Conservation (phyloP, 1,284 basidiomycete genomes). For the Sanghuangporus baumii region DNA sequence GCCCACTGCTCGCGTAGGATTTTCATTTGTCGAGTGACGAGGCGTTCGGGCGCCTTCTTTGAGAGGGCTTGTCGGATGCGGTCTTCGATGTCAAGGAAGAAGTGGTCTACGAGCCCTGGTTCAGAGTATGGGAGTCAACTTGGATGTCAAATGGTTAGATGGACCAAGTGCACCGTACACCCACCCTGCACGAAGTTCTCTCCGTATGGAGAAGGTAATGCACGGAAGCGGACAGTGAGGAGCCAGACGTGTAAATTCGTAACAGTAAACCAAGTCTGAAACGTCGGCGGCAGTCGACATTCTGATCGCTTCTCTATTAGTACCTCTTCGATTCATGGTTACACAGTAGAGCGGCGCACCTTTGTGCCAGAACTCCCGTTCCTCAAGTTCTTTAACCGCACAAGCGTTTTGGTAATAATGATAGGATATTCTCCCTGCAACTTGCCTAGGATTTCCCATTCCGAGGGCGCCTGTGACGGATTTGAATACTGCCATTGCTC, state of each 20-base stretch:
- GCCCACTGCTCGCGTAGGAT: slow-evolving; percentile 91
- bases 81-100: slow-evolving; percentile 93
- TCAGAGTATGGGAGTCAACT: not conserved
- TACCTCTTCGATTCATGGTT: not conserved
- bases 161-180: slow-evolving; percentile 40
- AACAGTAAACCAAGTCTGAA: slow-evolving; percentile 97
- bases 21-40: slow-evolving; percentile 89
- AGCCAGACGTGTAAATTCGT: slow-evolving; percentile 94
- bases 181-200: slow-evolving; percentile 59
- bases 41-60: slow-evolving; percentile 58
- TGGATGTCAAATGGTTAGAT: not conserved
- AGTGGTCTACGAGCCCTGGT: slow-evolving; percentile 78
- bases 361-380: slow-evolving; percentile 59
- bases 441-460: slow-evolving; percentile 55
- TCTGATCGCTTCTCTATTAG: slow-evolving; percentile 40
- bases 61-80: slow-evolving; percentile 79
- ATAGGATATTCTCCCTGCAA: slow-evolving; percentile 53
- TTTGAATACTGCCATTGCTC: slow-evolving; percentile 44
- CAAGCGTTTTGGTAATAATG: slow-evolving; percentile 56
- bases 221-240: slow-evolving; percentile 82
- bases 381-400: slow-evolving; percentile 51
- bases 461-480: slow-evolving; percentile 48
- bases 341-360: slow-evolving; percentile 35
- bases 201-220: slow-evolving; percentile 68
- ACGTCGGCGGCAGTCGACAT: slow-evolving; percentile 86